These are phyloP conservation scores for Rhizophagus sp. DNA, from an alignment of 192 early-diverging fungal genomes.

Conservation along the genomic window DNA sequence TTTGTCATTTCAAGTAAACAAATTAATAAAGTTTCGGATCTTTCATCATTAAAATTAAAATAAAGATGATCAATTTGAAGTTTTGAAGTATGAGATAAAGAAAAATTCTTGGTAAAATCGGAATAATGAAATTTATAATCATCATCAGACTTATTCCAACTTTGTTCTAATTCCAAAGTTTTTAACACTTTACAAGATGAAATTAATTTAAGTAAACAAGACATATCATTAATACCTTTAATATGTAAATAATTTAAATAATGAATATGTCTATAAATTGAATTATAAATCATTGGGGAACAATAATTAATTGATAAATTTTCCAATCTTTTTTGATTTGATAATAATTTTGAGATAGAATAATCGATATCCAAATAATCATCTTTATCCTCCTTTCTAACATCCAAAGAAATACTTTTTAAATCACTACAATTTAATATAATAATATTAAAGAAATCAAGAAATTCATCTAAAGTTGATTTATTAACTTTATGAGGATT, in stretches of 20 bases:
- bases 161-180: background rate
- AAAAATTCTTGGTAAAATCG: background rate
- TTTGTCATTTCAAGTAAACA: background rate
- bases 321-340: background rate
- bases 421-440: background rate
- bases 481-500: background rate
- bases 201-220: background rate
- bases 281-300: background rate
- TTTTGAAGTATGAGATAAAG: background rate
- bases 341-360: background rate
- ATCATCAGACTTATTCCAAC: background rate
- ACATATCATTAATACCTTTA: background rate
- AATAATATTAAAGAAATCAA: background rate
- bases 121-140: background rate
- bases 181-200: background rate
- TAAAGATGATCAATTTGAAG: background rate
- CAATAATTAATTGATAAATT: background rate
- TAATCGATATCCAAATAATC: background rate
- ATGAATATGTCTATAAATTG: background rate
- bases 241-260: background rate
- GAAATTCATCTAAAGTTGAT: background rate
- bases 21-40: background rate
- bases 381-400: background rate
- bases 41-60: background rate
- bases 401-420: background rate